Conservation (phyloP, 2,329 filamentous ascomycete species). For the Helminthosporium solani region DNA sequence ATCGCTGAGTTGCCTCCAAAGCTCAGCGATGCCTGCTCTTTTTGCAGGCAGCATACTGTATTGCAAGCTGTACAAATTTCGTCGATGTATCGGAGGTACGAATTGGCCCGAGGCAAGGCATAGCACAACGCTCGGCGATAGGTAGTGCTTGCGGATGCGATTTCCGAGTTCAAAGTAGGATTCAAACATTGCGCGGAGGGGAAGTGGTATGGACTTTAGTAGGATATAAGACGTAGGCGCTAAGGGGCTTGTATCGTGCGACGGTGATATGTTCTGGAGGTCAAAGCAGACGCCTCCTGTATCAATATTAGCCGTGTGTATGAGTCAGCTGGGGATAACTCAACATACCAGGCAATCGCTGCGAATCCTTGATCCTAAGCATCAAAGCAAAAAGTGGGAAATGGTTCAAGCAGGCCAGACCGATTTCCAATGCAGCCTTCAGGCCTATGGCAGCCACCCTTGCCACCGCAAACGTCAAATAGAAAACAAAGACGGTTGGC, state of each 20-base stretch:
- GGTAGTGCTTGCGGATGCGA: conserved; percentile 91
- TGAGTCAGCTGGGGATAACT: background rate
- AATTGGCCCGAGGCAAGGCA: conserved; percentile 88
- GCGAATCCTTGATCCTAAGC: conserved; percentile 90
- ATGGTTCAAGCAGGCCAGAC: conserved; percentile 92
- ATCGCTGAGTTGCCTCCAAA: conserved; percentile 69
- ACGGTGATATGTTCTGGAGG: conserved; percentile 68
- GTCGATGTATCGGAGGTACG: conserved; percentile 90
- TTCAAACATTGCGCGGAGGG: conserved; percentile 91
- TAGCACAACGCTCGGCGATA: conserved; percentile 83
- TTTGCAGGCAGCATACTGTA: conserved; percentile 94
- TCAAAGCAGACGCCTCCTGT: conserved; percentile 82
- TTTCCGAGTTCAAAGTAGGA: conserved; percentile 95
- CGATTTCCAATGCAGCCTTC: conserved; percentile 87
- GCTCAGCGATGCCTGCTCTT: conserved; percentile 76
- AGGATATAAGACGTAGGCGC: conserved; percentile 78
- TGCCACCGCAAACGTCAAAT: conserved; percentile 90
- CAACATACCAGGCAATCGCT: conserved; percentile 73
- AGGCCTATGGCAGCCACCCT: conserved; percentile 93
- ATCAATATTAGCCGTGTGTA: background rate
- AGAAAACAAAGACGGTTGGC: conserved; percentile 94
- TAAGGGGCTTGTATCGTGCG: conserved; percentile 37
- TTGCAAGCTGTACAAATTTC: conserved; percentile 92
- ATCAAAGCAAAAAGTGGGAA: conserved; percentile 97
- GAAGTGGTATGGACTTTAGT: conserved; percentile 84